Conservation (phyloP, 306 rosid species). For the Ammopiptanthus mongolicus region DNA sequence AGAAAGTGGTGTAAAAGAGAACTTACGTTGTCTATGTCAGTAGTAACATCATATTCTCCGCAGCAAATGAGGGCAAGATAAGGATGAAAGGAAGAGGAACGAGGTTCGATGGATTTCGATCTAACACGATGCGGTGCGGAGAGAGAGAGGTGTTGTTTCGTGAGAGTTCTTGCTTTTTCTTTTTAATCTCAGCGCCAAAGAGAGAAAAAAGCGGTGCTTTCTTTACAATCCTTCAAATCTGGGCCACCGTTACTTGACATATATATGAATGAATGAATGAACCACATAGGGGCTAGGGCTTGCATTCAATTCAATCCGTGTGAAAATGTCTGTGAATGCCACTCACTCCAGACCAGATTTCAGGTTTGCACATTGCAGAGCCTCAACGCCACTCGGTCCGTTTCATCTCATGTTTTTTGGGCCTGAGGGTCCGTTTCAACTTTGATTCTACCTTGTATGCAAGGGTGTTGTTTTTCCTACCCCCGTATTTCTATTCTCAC, state of each 20-base stretch:
- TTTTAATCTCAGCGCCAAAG: constrained; percentile 40
- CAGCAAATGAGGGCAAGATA: constrained; percentile 2
- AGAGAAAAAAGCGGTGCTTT: constrained; percentile 41
- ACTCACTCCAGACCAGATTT: no score
- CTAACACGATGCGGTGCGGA: constrained; percentile 28
- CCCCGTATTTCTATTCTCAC: no score
- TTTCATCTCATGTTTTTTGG: no score
- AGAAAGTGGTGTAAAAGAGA: background rate
- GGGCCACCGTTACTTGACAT: constrained; percentile 41
- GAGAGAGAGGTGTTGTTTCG: constrained; percentile 16
- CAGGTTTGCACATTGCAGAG: no score
- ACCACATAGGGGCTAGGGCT: no score
- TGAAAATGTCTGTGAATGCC: no score
- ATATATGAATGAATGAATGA: no score
- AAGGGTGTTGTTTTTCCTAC: no score
- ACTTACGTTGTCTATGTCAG: constrained; percentile 32
- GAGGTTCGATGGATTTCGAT: constrained; percentile 30
- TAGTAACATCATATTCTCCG: constrained; percentile 18
- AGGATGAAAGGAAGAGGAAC: background rate
- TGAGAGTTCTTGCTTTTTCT: constrained; percentile 21
- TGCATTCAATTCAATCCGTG: no score
- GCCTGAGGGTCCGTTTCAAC: no score
- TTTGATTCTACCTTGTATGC: no score
- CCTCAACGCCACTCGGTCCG: no score
- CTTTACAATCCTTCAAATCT: constrained; percentile 50